A percentile compares a stretch with the other conserved stretches of the same genome.
phyloP scores from a whole-genome alignment of 345 rosid genomes.

The Lenwebbia sp. region DNA sequence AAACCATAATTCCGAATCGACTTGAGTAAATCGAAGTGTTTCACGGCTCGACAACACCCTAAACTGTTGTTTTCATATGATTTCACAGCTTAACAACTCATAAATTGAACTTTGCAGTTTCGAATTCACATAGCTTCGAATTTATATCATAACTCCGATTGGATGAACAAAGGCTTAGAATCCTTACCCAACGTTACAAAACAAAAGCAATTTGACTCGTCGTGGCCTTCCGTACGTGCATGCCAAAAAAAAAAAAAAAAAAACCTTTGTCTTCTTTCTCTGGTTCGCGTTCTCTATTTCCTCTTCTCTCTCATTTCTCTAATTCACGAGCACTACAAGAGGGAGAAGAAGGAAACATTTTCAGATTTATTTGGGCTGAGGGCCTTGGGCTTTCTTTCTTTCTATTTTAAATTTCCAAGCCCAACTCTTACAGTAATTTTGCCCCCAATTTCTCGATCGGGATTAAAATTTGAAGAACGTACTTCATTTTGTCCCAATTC shows the following conservation, averaged over 20 bases:
- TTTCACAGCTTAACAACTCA: not conserved
- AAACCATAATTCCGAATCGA: too few species aligned
- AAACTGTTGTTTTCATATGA: too few species aligned
- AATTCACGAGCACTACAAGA: not conserved
- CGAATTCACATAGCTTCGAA: not conserved
- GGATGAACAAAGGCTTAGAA: not conserved
- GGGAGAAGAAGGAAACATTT: not conserved
- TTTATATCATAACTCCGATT: not conserved
- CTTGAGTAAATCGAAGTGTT: too few species aligned
- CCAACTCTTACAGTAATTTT: not conserved
- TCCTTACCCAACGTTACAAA: not conserved
- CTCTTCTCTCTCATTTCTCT: not conserved
- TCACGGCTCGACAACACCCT: not conserved
- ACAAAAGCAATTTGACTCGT: not conserved
- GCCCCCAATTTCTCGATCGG: not conserved
- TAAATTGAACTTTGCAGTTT: not conserved
- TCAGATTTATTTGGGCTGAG: not conserved
- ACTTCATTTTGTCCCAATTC: not conserved
- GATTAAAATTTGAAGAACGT: too few species aligned
- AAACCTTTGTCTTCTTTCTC: too few species aligned
- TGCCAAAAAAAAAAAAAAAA: too few species aligned
- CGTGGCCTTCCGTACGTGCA: not conserved
- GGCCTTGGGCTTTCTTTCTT: not conserved
- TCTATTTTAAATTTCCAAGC: not conserved
- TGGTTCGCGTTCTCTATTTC: not conserved